Base-by-base conservation (phyloP, 176 grass and related monocot genomes). In the Triticum turgidum region DNA sequence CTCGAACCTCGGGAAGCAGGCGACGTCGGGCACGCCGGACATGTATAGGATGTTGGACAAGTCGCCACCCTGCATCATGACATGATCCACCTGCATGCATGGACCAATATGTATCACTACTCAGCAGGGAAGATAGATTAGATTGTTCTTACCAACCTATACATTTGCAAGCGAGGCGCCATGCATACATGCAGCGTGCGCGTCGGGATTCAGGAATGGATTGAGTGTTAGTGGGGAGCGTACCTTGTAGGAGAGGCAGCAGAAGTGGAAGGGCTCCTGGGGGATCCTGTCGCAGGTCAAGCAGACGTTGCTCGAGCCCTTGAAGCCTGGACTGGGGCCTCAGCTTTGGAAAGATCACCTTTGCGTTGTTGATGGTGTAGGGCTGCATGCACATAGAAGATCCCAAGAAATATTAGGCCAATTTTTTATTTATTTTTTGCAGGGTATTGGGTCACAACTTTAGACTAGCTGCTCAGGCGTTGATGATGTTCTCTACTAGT, bases 161-260 rank as follows among this genome's bases (percentile, higher is more conserved):
- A 39, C 38, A 39, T 45, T 11, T 45, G 9, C 42, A 45, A 45
- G 9, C 7, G 42, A 45, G 6, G 38, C 38, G 38, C 7, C 38
- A 39, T 44, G 42, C 42, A 44, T 37, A 5, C 35, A 37, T 37
- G 35, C 35, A 37, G 5, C 5, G 35, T 37, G 3, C 9, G 10
- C 11, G 42, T 11, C 10, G 0, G 25, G 25, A 25, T 25, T 25
- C 25, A 25, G 10, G 9, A 3, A 37, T 44, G 10, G 13, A 34
- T 68, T 15, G 14, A 33, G 29, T 37, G 35, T 37, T 5, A 37
- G 35, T 37, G 35, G 35, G 35, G 35, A 37, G 35, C 35, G 35
- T 78, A 98, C 96, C 96, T 98, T 98, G 91, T 93, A 98, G 11
- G 96, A 95, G 69, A 98, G 93, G 90, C 87, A 98, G 88, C 96